A percentile compares a stretch with the other conserved stretches of the same genome.
phyloP scores from a whole-genome alignment of 805 yeast species.

The Lachancea cidri region DNA sequence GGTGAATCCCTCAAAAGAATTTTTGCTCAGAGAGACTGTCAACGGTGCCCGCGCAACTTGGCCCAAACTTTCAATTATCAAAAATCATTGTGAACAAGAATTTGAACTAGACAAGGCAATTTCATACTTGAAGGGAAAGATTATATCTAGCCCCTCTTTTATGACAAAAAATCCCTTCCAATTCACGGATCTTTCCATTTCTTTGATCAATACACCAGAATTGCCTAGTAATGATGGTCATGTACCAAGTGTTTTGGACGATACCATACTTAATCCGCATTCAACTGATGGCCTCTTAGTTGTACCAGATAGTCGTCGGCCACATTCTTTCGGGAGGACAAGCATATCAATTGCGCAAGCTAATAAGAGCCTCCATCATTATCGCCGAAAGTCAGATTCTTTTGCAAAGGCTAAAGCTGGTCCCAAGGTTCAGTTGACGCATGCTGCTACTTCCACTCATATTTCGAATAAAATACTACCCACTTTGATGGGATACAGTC shows the following conservation, averaged over 20 bases:
- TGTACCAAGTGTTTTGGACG: slow-evolving; percentile 19
- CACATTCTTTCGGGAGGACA: slow-evolving; percentile 8
- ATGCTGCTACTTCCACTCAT: slow-evolving; percentile 6
- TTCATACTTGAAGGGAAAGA: slow-evolving; percentile 54
- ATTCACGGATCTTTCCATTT: slow-evolving; percentile 20
- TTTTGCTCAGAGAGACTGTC: slow-evolving; percentile 54
- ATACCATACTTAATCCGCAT: slow-evolving; percentile 26
- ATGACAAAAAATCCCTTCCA: slow-evolving; percentile 27
- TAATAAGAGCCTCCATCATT: slow-evolving; percentile 6
- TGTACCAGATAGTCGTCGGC: slow-evolving; percentile 8
- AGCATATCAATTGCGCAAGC: slow-evolving; percentile 7
- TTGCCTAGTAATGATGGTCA: slow-evolving; percentile 10
- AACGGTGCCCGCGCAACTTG: slow-evolving; percentile 91
- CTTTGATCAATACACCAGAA: slow-evolving; percentile 18
- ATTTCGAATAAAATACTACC: slow-evolving; percentile 9
- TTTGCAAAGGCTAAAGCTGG: slow-evolving; percentile 6
- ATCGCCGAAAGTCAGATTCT: slow-evolving; percentile 13
- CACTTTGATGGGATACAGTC: slow-evolving; percentile 12
- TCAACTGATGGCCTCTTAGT: slow-evolving; percentile 15
- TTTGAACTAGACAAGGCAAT: slow-evolving; percentile 81
- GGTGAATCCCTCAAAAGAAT: slow-evolving; percentile 77
- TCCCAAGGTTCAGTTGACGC: slow-evolving; percentile 5
- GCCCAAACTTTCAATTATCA: slow-evolving; percentile 82
- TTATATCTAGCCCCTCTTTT: slow-evolving; percentile 39
- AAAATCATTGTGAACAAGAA: slow-evolving; percentile 87